Evolutionary conservation across 306 rosid species (phyloP), one percentile per base, ranked within the genome.

Genomic region (Cajanus cajan): DNA sequence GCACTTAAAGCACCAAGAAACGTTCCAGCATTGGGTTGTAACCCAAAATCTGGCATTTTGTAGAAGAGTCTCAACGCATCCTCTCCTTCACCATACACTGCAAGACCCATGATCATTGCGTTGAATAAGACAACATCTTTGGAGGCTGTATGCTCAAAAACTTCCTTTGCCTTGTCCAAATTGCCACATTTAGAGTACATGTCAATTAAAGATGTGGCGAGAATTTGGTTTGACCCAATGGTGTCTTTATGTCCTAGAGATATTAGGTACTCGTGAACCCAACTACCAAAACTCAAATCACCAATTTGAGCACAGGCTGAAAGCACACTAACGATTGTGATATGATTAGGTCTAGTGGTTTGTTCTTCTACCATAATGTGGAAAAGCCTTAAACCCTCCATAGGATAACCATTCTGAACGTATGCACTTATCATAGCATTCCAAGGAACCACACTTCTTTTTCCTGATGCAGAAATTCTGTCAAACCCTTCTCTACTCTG

Each of bases 81-180:
- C 67, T 76, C 85, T 76, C 87, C 92, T 68, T 88, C 78, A 48
- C 95, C 82, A 24, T 90, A 85, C 4, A 85, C 82, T 50, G 90
- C 94, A 76, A 88, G 89, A 74, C 94, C 90, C 92, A 90, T 88
- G 72, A 90, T 82, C 89, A 88, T 88, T 65, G 88, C 88, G 48
- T 88, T 90, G 83, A 88, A 86, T 24, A 87, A 83, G 82, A 90
- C 89, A 54, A 74, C 84, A 80, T 90, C 92, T 88, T 88, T 87
- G 61, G 71, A 70, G 65, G 63, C 50, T 82, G 89, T 71, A 61
- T 77, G 78, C 77, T 88, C 76, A 80, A 90, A 90, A 83, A 90
- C 90, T 75, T 83, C 80, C 73, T 86, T 86, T 71, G 90, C 94
- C 65, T 45, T 86, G 55, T 79, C 84, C 78, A 88, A 71, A 68